phyloP scores from a whole-genome alignment of 164 flowering plant genomes.

The Vitis riparia region DNA sequence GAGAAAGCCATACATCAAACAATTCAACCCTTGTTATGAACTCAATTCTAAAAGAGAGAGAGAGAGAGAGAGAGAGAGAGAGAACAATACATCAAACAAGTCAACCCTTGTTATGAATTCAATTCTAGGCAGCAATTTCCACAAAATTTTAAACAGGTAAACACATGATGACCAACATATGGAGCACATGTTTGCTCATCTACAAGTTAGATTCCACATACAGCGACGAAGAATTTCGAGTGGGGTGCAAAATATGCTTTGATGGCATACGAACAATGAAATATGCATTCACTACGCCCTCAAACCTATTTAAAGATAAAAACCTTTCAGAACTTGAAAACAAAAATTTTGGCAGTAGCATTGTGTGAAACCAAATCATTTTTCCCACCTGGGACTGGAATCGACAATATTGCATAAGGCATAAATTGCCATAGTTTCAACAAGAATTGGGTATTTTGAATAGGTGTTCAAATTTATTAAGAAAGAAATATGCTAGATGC shows the following conservation, averaged over 20 bases:
- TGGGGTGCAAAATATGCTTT: neutral
- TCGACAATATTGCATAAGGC: too few species aligned
- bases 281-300: neutral
- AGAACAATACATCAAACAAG: neutral
- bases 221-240: neutral
- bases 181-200: neutral
- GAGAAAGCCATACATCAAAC: too few species aligned
- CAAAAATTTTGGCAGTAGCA: too few species aligned
- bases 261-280: neutral
- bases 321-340: neutral
- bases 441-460: too few species aligned
- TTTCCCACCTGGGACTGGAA: too few species aligned
- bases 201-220: neutral
- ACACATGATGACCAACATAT: neutral
- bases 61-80: too few species aligned
- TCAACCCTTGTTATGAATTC: neutral
- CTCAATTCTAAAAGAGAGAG: too few species aligned
- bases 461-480: too few species aligned
- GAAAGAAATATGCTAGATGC: too few species aligned
- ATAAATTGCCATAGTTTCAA: too few species aligned
- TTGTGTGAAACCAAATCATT: too few species aligned
- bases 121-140: neutral
- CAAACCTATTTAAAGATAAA: neutral
- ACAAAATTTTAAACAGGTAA: neutral
- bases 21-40: too few species aligned